Conservation (phyloP, 768 basidiomycete species). For the Udeniomyces megalosporus region DNA sequence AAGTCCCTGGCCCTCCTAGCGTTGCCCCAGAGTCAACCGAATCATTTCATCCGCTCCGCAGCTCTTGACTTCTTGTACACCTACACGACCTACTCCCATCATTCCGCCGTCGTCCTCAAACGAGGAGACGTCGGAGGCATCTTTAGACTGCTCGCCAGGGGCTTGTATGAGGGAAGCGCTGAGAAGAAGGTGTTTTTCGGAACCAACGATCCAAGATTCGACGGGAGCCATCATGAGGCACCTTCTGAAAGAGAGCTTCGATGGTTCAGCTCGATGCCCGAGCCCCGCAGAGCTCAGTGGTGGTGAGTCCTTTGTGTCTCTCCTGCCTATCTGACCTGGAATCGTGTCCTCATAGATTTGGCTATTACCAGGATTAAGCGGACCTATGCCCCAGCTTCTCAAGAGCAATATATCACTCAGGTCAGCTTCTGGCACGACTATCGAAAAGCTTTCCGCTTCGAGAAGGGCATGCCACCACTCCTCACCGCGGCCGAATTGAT, state of each 20-base stretch:
- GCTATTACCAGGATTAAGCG: slow-evolving; percentile 56
- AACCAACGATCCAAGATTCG: too few relatives aligned
- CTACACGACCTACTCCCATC: neutral
- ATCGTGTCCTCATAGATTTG: neutral
- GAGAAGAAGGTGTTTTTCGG: neutral
- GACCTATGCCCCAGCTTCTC: slow-evolving; percentile 62
- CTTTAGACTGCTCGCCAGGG: slow-evolving; percentile 3
- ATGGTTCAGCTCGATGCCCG: neutral
- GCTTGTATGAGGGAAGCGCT: slow-evolving; percentile 4
- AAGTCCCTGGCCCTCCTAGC: neutral
- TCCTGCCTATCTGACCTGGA: neutral
- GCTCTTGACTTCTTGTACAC: slow-evolving; percentile 9
- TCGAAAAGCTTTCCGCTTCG: slow-evolving; percentile 50
- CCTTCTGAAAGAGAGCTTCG: slow-evolving; percentile 2
- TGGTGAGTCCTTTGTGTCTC: slow-evolving; percentile 5
- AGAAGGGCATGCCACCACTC: slow-evolving; percentile 26
- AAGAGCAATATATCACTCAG: slow-evolving; percentile 64
- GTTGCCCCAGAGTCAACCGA: neutral
- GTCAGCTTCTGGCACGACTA: slow-evolving; percentile 93
- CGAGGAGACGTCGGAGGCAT: slow-evolving; percentile 2
- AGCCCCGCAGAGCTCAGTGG: neutral
- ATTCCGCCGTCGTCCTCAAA: neutral
- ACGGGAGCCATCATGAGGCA: too few relatives aligned
- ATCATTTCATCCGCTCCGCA: neutral
- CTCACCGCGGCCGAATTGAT: slow-evolving; percentile 85